Percentiles rank a stretch among this genome's conserved stretches.
These are phyloP conservation scores for Coniosporium tulheliwenetii DNA, from an alignment of 2,329 filamentous ascomycete species.

Conservation along the genomic window DNA sequence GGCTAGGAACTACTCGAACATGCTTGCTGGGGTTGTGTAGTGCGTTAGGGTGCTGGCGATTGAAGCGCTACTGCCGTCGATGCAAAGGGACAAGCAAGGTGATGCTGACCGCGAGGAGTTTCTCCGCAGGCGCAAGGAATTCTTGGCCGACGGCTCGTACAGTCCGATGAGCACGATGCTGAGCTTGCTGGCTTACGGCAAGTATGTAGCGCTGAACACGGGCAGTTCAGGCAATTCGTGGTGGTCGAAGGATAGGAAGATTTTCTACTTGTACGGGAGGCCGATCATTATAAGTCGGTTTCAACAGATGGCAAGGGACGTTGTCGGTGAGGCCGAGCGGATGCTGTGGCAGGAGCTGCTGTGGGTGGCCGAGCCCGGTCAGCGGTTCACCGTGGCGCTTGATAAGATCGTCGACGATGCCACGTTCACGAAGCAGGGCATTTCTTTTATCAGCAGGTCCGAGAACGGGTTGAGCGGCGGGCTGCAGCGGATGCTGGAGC, in stretches of 20 bases:
- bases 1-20: constrained; percentile 5
- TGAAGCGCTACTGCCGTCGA: constrained; percentile 7
- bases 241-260: constrained; percentile 7
- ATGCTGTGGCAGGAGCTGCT: constrained; percentile 7
- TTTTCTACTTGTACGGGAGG: constrained; percentile 5
- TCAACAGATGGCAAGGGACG: constrained; percentile 5
- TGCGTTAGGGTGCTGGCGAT: constrained; percentile 7
- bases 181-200: too few relatives aligned
- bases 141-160: too few relatives aligned
- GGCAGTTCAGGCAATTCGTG: constrained; percentile 7
- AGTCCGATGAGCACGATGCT: too few relatives aligned
- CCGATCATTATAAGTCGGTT: constrained; percentile 8
- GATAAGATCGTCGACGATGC: constrained; percentile 7
- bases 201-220: constrained; percentile 6
- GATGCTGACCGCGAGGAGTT: constrained; percentile 7
- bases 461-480: too few relatives aligned
- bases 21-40: constrained; percentile 8
- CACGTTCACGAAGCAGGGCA: constrained; percentile 3
- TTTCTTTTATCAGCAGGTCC: too few relatives aligned
- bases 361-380: constrained; percentile 4
- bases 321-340: constrained; percentile 5
- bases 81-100: constrained; percentile 4
- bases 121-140: too few relatives aligned
- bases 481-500: too few relatives aligned
- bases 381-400: constrained; percentile 6